phyloP scores from a whole-genome alignment of 2,329 filamentous ascomycete species.

The Cercospora berteroae region DNA sequence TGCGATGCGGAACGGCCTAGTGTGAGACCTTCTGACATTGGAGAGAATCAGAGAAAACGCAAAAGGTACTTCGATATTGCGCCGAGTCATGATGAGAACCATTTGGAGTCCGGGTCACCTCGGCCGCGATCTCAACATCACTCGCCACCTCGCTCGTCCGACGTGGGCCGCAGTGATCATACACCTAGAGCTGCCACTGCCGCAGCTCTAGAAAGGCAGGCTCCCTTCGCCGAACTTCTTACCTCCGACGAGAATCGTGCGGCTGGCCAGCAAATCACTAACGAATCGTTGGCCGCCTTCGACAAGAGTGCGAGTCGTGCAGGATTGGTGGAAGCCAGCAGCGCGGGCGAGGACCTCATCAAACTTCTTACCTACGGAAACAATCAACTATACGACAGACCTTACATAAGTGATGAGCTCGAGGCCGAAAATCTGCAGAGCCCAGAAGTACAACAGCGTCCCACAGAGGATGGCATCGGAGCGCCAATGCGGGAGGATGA shows the following conservation, averaged over 20 bases:
- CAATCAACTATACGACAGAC: not conserved
- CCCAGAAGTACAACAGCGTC: not conserved
- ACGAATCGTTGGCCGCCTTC: slow-evolving; percentile 6
- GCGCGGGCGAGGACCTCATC: not conserved
- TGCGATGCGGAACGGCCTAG: not conserved
- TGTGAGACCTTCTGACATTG: not conserved
- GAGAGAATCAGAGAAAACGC: not conserved
- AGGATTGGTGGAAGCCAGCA: not conserved
- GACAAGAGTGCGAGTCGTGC: not conserved
- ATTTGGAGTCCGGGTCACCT: not conserved
- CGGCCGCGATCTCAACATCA: not conserved
- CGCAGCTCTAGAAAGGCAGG: not conserved
- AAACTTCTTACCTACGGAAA: not conserved
- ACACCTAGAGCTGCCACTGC: not conserved
- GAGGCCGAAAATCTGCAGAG: not conserved
- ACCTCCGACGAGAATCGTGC: slow-evolving; percentile 29
- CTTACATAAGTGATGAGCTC: not conserved
- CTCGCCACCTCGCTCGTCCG: not conserved
- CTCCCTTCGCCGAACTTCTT: not conserved
- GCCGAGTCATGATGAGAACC: not conserved
- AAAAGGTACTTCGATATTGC: not conserved
- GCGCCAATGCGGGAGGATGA: not conserved
- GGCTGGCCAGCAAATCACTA: slow-evolving; percentile 25
- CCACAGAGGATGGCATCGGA: not conserved
- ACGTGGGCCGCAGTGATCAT: not conserved